Conservation (phyloP, 805 yeast genomes). For the Lachancea waltii region DNA sequence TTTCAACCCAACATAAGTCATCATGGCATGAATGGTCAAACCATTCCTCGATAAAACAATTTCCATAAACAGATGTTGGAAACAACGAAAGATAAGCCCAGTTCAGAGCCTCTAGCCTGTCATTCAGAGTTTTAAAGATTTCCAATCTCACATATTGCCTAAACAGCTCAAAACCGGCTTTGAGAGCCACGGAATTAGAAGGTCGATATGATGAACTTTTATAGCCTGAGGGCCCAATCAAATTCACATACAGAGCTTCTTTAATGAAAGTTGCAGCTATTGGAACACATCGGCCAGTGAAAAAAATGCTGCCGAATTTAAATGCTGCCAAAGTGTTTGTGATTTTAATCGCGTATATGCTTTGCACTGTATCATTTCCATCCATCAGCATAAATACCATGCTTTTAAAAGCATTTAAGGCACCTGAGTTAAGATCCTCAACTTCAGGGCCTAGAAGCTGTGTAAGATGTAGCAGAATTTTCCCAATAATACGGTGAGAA, state of each 20-base stretch:
- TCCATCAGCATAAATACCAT: conserved; percentile 32
- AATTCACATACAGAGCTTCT: background rate
- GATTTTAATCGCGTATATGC: conserved; percentile 17
- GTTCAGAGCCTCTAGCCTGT: conserved; percentile 44
- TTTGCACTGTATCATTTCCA: conserved; percentile 33
- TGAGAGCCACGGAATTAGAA: background rate
- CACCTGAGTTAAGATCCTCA: conserved; percentile 25
- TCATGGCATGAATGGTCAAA: conserved; percentile 42
- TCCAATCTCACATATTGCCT: conserved; percentile 53
- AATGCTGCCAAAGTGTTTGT: conserved; percentile 27
- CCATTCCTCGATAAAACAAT: conserved; percentile 52
- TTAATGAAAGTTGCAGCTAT: conserved; percentile 18
- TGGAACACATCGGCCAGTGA: conserved; percentile 25
- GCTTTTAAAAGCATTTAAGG: conserved; percentile 33
- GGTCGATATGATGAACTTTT: no score
- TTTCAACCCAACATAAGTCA: conserved; percentile 48
- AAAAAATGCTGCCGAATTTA: conserved; percentile 21
- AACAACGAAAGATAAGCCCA: conserved; percentile 53
- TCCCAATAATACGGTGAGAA: conserved; percentile 39
- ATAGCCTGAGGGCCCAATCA: background rate
- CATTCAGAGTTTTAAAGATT: conserved; percentile 39
- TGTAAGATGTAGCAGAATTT: conserved; percentile 40
- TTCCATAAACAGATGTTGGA: conserved; percentile 40
- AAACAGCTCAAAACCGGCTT: conserved; percentile 47
- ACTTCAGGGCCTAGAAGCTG: conserved; percentile 55